phyloP scores from a whole-genome alignment of 2,329 filamentous ascomycete genomes.

The Pseudogymnoascus sp. region DNA sequence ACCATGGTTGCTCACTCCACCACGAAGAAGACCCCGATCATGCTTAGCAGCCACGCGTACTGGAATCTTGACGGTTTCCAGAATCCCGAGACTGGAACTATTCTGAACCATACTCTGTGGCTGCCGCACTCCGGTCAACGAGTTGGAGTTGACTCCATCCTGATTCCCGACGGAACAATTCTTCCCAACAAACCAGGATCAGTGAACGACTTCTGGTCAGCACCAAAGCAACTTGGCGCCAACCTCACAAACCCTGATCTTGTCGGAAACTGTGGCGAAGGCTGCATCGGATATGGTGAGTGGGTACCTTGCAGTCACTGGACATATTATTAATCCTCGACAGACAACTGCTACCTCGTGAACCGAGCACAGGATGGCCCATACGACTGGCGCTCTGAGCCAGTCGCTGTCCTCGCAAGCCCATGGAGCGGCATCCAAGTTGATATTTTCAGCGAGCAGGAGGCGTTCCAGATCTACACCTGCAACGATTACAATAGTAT shows the following conservation, averaged over 20 bases:
- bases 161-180: constrained; percentile 70
- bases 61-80: constrained; percentile 77
- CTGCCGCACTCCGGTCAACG: constrained; percentile 65
- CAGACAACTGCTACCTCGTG: constrained; percentile 60
- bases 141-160: constrained; percentile 58
- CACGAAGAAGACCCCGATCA: constrained; percentile 71
- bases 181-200: constrained; percentile 56
- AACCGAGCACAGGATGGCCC: constrained; percentile 49
- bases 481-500: constrained; percentile 69
- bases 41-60: constrained; percentile 67
- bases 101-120: constrained; percentile 63
- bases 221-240: constrained; percentile 68
- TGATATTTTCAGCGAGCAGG: constrained; percentile 74
- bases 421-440: constrained; percentile 74
- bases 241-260: constrained; percentile 56
- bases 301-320: constrained; percentile 6
- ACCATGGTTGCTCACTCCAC: constrained; percentile 63
- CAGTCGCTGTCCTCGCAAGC: constrained; percentile 59
- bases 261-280: constrained; percentile 64
- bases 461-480: constrained; percentile 80
- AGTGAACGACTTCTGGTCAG: constrained; percentile 75
- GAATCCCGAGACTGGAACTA: constrained; percentile 57
- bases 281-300: constrained; percentile 77
- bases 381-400: constrained; percentile 55
- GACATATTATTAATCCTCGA: constrained; percentile 10